These are phyloP conservation scores for Lachnellula subtilissima DNA, from an alignment of 2,329 filamentous ascomycete genomes.

Conservation along the genomic window DNA sequence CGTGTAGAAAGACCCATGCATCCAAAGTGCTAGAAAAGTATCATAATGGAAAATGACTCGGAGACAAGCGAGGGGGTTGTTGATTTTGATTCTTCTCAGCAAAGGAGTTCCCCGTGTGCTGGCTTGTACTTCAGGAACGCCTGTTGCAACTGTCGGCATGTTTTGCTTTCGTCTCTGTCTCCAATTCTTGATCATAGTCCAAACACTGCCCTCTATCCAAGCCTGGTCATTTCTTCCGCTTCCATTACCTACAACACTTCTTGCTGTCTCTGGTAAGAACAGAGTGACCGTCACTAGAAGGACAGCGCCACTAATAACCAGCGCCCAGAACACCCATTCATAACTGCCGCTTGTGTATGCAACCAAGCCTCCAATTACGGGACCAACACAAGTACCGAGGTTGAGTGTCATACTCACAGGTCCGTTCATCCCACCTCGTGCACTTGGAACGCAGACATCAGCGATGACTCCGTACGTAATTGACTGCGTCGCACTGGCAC, in stretches of 20 bases:
- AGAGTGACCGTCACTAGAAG: constrained; percentile 34
- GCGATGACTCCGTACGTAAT: constrained; percentile 61
- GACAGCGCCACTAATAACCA: constrained; percentile 30
- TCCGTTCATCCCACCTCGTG: constrained; percentile 53
- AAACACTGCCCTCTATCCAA: not conserved
- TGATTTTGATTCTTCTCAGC: constrained; percentile 4
- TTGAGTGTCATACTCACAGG: constrained; percentile 24
- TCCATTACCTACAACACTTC: constrained; percentile 34
- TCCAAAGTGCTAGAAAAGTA: constrained; percentile 33
- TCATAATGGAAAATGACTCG: constrained; percentile 33
- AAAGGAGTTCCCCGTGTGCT: not conserved
- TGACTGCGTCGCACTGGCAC: constrained; percentile 53
- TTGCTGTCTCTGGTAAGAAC: constrained; percentile 39
- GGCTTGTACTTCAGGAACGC: too few relatives aligned
- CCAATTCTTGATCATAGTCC: not conserved
- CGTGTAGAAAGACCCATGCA: constrained; percentile 39
- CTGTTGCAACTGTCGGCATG: too few relatives aligned
- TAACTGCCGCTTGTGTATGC: constrained; percentile 28
- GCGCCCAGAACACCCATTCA: constrained; percentile 35
- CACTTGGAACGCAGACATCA: constrained; percentile 60
- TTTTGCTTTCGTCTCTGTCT: not conserved
- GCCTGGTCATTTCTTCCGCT: not conserved
- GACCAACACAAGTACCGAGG: constrained; percentile 23
- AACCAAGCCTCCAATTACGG: constrained; percentile 31
- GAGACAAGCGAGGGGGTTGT: constrained; percentile 35